phyloP scores from a whole-genome alignment of 495 filamentous ascomycete genomes.

The Mytilinidion resinicola region DNA sequence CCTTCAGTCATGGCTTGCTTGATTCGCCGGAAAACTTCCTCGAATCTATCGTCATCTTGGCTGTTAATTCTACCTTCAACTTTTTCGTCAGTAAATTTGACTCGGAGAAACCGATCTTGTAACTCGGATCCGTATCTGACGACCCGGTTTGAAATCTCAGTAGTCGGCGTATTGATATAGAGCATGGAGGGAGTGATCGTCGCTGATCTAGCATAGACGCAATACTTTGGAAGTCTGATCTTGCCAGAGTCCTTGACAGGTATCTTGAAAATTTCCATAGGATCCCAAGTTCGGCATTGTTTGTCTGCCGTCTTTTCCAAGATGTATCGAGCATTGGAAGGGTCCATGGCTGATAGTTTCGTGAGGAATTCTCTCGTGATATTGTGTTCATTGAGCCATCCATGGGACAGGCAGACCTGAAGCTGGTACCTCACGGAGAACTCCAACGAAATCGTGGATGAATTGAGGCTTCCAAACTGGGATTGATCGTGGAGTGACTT shows the following conservation, averaged over 20 bases:
- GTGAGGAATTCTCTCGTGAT: conserved; percentile 59
- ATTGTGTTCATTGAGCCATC: conserved; percentile 71
- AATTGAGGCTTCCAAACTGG: conserved; percentile 13
- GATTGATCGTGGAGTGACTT: conserved; percentile 34
- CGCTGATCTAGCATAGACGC: conserved; percentile 66
- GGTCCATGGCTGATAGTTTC: conserved; percentile 48
- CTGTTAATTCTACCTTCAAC: conserved; percentile 54
- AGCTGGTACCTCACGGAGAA: conserved; percentile 83
- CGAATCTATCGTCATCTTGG: conserved; percentile 46
- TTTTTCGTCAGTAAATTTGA: conserved; percentile 85
- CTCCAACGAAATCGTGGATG: conserved; percentile 39
- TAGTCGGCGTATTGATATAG: conserved; percentile 64
- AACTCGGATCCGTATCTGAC: conserved; percentile 62
- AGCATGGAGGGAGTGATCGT: conserved; percentile 78
- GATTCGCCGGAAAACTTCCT: conserved; percentile 70
- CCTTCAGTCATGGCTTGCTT: conserved; percentile 66
- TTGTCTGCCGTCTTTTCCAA: conserved; percentile 58
- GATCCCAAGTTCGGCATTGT: conserved; percentile 56
- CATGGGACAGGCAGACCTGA: conserved; percentile 81
- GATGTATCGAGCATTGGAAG: conserved; percentile 44
- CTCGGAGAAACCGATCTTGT: conserved; percentile 79
- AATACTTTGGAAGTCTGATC: conserved; percentile 60
- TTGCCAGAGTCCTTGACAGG: conserved; percentile 42
- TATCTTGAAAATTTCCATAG: conserved; percentile 66
- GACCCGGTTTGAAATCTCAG: conserved; percentile 86